phyloP scores from a whole-genome alignment of 2,329 filamentous ascomycete genomes.

The Hysterium pulicare region DNA sequence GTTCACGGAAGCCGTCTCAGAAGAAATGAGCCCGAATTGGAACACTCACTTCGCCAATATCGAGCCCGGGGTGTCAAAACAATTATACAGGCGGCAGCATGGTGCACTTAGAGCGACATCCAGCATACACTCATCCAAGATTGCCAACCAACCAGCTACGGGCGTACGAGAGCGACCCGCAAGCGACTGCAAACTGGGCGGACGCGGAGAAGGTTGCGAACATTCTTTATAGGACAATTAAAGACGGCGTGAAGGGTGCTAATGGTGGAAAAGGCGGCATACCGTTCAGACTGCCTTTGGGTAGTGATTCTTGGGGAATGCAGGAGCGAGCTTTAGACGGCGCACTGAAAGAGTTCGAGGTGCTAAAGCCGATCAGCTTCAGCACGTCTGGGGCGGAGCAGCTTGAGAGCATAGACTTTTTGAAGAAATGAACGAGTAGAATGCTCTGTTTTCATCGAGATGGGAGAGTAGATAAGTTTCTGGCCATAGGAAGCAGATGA shows the following conservation, averaged over 20 bases:
- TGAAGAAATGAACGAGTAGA: too few species aligned
- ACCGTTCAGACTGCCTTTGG: slow-evolving; percentile 44
- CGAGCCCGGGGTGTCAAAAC: slow-evolving; percentile 42
- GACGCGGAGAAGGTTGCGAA: slow-evolving; percentile 34
- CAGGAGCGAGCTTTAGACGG: slow-evolving; percentile 30
- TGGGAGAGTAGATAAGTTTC: too few species aligned
- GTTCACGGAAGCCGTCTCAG: slow-evolving; percentile 45
- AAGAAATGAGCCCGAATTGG: slow-evolving; percentile 37
- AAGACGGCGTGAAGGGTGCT: slow-evolving; percentile 19
- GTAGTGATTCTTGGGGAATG: slow-evolving; percentile 37
- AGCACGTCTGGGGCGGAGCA: slow-evolving; percentile 21
- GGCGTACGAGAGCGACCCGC: slow-evolving; percentile 21
- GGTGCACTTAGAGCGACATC: slow-evolving; percentile 14
- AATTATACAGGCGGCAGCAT: slow-evolving; percentile 40
- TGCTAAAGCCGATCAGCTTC: slow-evolving; percentile 34
- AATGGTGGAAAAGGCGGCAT: slow-evolving; percentile 26
- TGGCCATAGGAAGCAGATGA: too few species aligned
- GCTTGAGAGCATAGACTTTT: slow-evolving; percentile 17
- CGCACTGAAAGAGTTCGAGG: slow-evolving; percentile 29
- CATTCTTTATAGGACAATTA: slow-evolving; percentile 35
- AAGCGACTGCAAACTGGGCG: slow-evolving; percentile 27
- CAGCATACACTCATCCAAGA: slow-evolving; percentile 15
- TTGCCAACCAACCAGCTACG: slow-evolving; percentile 26
- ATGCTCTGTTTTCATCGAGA: too few species aligned
- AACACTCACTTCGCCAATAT: slow-evolving; percentile 41